A percentile compares a stretch with the other conserved stretches of the same genome.
Conservation (phyloP, 2,329 filamentous ascomycete genomes). For the Trichophyton rubrum region DNA sequence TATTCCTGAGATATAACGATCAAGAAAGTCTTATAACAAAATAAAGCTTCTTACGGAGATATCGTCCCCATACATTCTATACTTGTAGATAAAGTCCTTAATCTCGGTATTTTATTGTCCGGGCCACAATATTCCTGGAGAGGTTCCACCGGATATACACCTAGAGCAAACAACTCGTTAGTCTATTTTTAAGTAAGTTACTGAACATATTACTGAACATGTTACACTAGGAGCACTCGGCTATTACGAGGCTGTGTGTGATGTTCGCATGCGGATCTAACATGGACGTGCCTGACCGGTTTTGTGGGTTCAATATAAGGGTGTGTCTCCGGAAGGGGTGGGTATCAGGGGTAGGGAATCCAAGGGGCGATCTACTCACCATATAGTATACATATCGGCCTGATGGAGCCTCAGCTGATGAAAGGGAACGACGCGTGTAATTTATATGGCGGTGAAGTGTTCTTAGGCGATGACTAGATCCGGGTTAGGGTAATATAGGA, state of each 20-base stretch:
- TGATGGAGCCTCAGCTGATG: background rate
- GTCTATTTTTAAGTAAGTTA: background rate
- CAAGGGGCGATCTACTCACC: background rate
- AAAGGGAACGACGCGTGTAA: background rate
- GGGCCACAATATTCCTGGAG: background rate
- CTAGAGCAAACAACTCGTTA: constrained; percentile 1
- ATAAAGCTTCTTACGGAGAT: background rate
- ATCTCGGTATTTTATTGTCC: background rate
- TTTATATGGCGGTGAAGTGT: background rate
- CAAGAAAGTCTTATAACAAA: background rate
- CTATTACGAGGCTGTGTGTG: background rate
- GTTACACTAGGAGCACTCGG: background rate
- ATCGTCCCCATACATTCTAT: background rate
- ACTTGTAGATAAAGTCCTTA: background rate
- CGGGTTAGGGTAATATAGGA: background rate
- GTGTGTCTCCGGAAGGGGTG: background rate
- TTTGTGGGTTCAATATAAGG: background rate
- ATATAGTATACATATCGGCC: background rate
- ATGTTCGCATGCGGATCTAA: background rate
- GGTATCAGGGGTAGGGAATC: background rate
- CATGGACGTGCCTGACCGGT: background rate
- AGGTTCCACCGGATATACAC: background rate
- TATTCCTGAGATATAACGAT: background rate
- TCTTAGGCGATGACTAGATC: background rate
- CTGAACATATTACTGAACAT: background rate